Evolutionary conservation across 768 basidiomycete species (phyloP), one percentile per base, ranked within the genome.

Genomic region (Macrocybe gigantea): DNA sequence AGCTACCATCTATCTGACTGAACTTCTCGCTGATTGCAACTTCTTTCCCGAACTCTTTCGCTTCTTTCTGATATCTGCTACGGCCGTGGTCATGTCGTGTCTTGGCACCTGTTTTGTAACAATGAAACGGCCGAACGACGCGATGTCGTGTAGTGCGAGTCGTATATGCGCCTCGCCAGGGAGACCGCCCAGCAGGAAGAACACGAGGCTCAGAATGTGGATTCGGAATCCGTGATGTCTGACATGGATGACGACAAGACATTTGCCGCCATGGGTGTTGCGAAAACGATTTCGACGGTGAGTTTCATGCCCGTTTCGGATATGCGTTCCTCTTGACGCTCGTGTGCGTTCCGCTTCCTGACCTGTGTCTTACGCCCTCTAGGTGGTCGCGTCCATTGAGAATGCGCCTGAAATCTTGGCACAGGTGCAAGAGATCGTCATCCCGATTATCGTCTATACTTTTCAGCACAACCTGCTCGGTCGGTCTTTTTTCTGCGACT

Each of bases 191-290:
- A 73, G 36, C 79, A 80, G 14, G 80, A 83, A 48, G 10, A n/a
- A 12, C 61, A 65, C n/a, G 72, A 74, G 8, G 62, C 62, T 30
- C 67, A 72, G 3, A 73, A 72, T 44, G 66, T 75, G 10, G 82
- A 85, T 52, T 58, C 83, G 33, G 87, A 87, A 30, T 56, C 74
- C 2, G 52, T 79, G 37, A 61, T 83, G 54, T 66, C 63, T 9
- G 78, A 79, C 37, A 69, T 61, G n/a, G 85, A 87, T 46, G 88
- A 91, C 46, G 88, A 93, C 64, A 93, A 93, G 72, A 82, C 85
- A 1, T 88, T 89, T 51, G 83, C 87, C 12, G 86, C 88, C 12
- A 92, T 92, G 86, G 88, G 88, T 39, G 77, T 92, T 30, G 78
- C 88, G 1, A 90, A 90, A 74, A 92, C 90, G 9, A 88, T 93